Base-by-base conservation (phyloP, 179 eudicot genomes). In the Pouteria campechiana region DNA sequence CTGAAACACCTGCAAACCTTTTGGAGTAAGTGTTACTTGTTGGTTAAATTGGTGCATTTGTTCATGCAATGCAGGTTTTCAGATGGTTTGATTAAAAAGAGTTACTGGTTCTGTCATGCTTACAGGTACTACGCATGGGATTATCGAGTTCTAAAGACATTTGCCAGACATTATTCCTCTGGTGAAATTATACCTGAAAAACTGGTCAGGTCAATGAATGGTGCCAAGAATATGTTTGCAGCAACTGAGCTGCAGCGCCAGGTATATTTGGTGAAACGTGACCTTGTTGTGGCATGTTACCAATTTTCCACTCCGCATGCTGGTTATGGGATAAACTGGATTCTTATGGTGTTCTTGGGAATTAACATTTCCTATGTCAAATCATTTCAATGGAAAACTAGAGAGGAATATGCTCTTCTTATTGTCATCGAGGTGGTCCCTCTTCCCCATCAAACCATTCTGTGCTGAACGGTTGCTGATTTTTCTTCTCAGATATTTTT, bases 171-270 rank as follows among this genome's bases (percentile, higher is more conserved):
- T 56, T 74, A 79, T 67, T 81, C 84, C 45, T 81, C 81, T 14
- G 95, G 98, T 34, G 95, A 90, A 64, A 50, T 56, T 35, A 90
- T 90, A 54, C 98, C 95, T 24, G 72, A 86, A 60, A 68, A 79
- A 46, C 49, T 90, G 78, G 94, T 90, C 41, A 68, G 72, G 54
- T 72, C 86, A 10, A 78, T 90, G 73, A 62, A 44, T 29, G 72
- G 62, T 41, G 90, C 98, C 41, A 86, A 63, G 61, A 72, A 61
- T 39, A 76, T 90, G 98, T 90, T 90, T 75, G 77, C 82, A 52
- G 95, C 95, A 25, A 86, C 86, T n/a, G 98, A 90, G 46, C 56
- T 90, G 79, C 98, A 90, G 68, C 83, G 86, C 11, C 97, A 89
- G 93, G 97, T 89, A 68, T 54, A 55, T 52, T 46, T 21, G 45